These are phyloP conservation scores for Cryphonectria parasitica DNA, from an alignment of 2,329 filamentous ascomycete species.

Conservation along the genomic window DNA sequence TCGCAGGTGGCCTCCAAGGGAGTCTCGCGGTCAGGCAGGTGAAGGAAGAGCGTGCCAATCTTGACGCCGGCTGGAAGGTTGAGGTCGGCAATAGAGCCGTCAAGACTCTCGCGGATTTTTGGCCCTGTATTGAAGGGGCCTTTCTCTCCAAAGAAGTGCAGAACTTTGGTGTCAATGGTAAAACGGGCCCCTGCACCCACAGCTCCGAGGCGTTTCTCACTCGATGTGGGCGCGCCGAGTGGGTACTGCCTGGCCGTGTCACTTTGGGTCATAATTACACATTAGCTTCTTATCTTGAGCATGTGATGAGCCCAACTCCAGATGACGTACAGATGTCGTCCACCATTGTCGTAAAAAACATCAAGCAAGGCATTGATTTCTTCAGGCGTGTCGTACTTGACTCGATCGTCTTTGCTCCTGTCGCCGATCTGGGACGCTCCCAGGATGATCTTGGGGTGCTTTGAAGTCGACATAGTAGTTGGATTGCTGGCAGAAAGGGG, in stretches of 20 bases:
- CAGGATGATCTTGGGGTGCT: background rate
- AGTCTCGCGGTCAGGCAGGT: slow-evolving; percentile 30
- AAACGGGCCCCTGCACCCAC: slow-evolving; percentile 37
- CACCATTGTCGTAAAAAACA: slow-evolving; percentile 35
- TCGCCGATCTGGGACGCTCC: slow-evolving; percentile 28
- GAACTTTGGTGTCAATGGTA: slow-evolving; percentile 42
- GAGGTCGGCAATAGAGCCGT: slow-evolving; percentile 39
- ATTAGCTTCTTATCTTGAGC: background rate
- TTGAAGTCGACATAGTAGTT: background rate
- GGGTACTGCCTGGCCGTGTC: slow-evolving; percentile 43
- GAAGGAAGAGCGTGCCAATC: slow-evolving; percentile 16
- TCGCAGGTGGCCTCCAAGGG: slow-evolving; percentile 44
- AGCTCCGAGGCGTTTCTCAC: slow-evolving; percentile 39
- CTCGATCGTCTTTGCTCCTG: slow-evolving; percentile 13
- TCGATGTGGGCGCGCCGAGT: slow-evolving; percentile 32
- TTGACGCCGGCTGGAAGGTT: slow-evolving; percentile 21
- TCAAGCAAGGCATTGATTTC: slow-evolving; percentile 36
- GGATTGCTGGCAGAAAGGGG: background rate
- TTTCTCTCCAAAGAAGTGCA: background rate
- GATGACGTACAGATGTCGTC: slow-evolving; percentile 26
- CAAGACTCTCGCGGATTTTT: slow-evolving; percentile 37
- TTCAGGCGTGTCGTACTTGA: slow-evolving; percentile 29
- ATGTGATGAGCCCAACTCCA: background rate
- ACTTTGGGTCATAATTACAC: background rate
- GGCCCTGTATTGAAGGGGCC: slow-evolving; percentile 27